These are phyloP conservation scores for Helotiales sp. DNA, from an alignment of 2,329 filamentous ascomycete species.

Conservation along the genomic window DNA sequence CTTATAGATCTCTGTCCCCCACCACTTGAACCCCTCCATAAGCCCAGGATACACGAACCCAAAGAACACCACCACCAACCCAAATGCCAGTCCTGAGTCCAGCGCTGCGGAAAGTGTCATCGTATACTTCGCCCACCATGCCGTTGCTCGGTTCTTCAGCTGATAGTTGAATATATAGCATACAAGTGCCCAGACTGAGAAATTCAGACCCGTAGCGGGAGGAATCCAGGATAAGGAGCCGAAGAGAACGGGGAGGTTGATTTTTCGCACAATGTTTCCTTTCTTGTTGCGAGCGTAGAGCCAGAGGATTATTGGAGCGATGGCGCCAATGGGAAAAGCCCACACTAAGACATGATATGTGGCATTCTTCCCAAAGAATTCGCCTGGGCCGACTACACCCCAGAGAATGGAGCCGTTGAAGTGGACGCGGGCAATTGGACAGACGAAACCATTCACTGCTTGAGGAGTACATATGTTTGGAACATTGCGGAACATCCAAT, in stretches of 20 bases:
- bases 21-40: slow-evolving; percentile 76
- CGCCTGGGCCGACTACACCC: slow-evolving; percentile 80
- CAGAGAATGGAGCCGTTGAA: slow-evolving; percentile 90
- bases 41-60: slow-evolving; percentile 79
- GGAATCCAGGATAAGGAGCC: slow-evolving; percentile 85
- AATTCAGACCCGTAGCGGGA: slow-evolving; percentile 83
- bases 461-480: slow-evolving; percentile 73
- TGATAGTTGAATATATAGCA: slow-evolving; percentile 83
- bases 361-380: slow-evolving; percentile 77
- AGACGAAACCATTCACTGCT: slow-evolving; percentile 86
- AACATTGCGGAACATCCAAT: slow-evolving; percentile 86
- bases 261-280: slow-evolving; percentile 67
- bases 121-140: slow-evolving; percentile 90
- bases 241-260: slow-evolving; percentile 81
- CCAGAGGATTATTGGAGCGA: slow-evolving; percentile 75
- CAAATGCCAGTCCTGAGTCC: slow-evolving; percentile 80
- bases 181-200: slow-evolving; percentile 82
- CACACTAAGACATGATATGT: slow-evolving; percentile 77
- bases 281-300: slow-evolving; percentile 61
- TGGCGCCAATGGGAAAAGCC: slow-evolving; percentile 76
- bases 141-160: slow-evolving; percentile 65
- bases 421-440: slow-evolving; percentile 82
- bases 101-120: slow-evolving; percentile 85
- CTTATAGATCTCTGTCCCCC: slow-evolving; percentile 86
- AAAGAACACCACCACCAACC: slow-evolving; percentile 82